phyloP scores from a whole-genome alignment of 768 basidiomycete genomes.

The Artomyces pyxidatus region DNA sequence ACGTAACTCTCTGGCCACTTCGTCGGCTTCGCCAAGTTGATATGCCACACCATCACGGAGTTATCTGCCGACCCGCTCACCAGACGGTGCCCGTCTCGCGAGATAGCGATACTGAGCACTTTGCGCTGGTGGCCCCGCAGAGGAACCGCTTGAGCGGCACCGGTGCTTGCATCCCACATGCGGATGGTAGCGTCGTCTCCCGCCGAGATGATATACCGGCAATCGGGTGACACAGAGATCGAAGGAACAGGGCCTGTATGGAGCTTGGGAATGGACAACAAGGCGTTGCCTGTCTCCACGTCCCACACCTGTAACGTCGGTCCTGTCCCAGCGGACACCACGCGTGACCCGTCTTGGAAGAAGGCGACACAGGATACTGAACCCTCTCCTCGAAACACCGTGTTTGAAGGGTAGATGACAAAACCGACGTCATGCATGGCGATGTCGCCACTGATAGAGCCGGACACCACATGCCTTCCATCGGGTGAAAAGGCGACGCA shows the following conservation, averaged over 20 bases:
- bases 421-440: background rate
- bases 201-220: background rate
- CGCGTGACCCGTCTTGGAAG: constrained; percentile 6
- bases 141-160: background rate
- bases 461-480: constrained; percentile 1
- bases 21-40: background rate
- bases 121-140: background rate
- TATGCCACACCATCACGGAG: constrained; percentile 1
- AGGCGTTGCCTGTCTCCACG: background rate
- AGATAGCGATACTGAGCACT: background rate
- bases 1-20: constrained; percentile 3
- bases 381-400: background rate
- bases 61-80: background rate
- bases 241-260: background rate
- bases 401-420: background rate
- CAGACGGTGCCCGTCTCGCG: constrained; percentile 4
- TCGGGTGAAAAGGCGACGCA: background rate
- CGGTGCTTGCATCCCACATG: constrained; percentile 2
- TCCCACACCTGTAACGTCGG: background rate
- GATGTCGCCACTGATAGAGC: background rate
- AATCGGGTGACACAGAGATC: background rate
- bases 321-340: constrained; percentile 10
- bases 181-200: constrained; percentile 2
- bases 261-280: background rate
- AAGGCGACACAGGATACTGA: constrained; percentile 4